Evolutionary conservation across 805 yeast species (phyloP), one percentile per base, ranked within the genome.

Genomic region (Sugiyamaella lignohabitans): DNA sequence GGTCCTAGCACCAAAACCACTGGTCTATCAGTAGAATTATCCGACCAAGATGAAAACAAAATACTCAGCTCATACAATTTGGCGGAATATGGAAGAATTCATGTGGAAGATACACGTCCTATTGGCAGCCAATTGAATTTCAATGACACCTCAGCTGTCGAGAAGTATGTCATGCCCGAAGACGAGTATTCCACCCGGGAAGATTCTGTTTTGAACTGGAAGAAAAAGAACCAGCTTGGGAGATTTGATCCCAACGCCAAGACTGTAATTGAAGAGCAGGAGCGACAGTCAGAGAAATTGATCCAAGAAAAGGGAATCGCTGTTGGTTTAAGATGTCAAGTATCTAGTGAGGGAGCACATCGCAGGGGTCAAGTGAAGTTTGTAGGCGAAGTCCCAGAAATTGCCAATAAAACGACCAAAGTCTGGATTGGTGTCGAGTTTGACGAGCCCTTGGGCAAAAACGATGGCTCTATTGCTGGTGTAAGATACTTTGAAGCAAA

Each of bases 401-500:
- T 88, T 42, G 80, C 78, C 41, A 60, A 61, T 11, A 40, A 41
- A 14, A 48, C 53, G 3, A 21, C 46, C 10, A 57, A 55, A 1
- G 29, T 35, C 1, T 91, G 97, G 96, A 74, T 85, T 24, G 98
- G 97, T 0, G 75, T 91, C 2, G 85, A 82, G 55, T 80, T 88
- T 46, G 93, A 85, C 55, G 87, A 84, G 54, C 91, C 97, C 0
- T 74, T 76, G 5, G 98, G 98, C 3, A 87, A 84, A 62, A 87
- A 89, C 58, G 78, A 87, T 59, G 98, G 98, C 0, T 65, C 78
- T 18, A 67, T 87, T 35, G 76, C 79, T 30, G 88, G 86, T 0
- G 60, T 55, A 1, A 57, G 71, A 30, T 74, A 84, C 53, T 89
- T 91, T 59, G 58, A 67, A 3, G 78, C 87, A 27, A 58, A 59